Evolutionary conservation across 75 land plant species (phyloP), one percentile per base, ranked within the genome.

Genomic region (Larix kaempferi): DNA sequence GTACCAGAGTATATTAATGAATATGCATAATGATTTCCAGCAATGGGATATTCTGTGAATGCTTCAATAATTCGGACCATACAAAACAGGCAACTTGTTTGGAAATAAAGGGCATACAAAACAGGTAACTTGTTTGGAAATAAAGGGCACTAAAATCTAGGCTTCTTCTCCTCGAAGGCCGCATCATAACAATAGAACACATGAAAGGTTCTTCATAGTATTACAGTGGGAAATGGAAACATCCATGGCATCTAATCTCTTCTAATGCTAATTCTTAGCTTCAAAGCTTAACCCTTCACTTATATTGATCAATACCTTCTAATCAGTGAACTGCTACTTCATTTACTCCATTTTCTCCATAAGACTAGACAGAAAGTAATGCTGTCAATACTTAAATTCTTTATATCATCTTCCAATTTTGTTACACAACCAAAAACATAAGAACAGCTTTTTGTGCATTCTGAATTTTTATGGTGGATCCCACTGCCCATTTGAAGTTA

Each of bases 231-330:
- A 79, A 79, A 92, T 71, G 44, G 66, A 49, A 39, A 94, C 39
- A 73, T 88, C 94, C 83, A 85, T 77, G 17, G 73, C 78, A 86
- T 96, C 94, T 55, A 96, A 74, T 67, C 84, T 80, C 49, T 89
- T 78, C 55, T 83, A 80, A 58, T 87, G 87, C 95, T 92, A 96
- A 23, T 81, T 52, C 52, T 82, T 82, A 59, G 73, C 77, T 11
- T 37, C 12, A 35, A 64, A 79, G 11, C 76, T 77, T 74, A 39
- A 35, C 58, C 22, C 56, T 76, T 54, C 23, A 63, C 1, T 59
- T 13, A 73, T 57, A 61, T 75, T 74, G 12, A 29, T 52, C 23
- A 66, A 78, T 74, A 61, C n/a, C 33, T 83, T 80, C 77, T 56
- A 64, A 29, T 26, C 72, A 35, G 3, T 49, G 64, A 88, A 41